Evolutionary conservation across 805 yeast genomes (phyloP).

Genomic region (Monosporozyma solicola): DNA sequence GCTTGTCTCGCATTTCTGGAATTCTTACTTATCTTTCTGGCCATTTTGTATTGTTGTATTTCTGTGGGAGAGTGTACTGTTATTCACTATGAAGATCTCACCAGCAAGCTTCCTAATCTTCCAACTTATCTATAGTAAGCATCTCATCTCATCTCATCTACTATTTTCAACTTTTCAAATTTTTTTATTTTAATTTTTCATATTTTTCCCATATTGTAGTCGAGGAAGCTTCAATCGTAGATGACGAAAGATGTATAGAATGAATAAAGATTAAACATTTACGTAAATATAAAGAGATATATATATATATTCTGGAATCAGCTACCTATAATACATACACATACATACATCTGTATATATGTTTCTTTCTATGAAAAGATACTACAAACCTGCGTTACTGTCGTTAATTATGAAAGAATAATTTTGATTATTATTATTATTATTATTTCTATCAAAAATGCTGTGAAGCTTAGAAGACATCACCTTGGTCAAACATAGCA

Average conservation of each 20-base stretch:
- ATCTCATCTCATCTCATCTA: constrained; percentile 7
- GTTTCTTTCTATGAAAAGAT: background rate
- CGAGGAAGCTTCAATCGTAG: background rate
- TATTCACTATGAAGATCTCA: background rate
- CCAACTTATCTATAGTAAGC: background rate
- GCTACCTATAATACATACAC: background rate
- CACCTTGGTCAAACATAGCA: constrained; percentile 98
- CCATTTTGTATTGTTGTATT: constrained; percentile 7
- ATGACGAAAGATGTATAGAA: background rate
- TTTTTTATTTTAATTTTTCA: background rate
- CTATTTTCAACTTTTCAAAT: background rate
- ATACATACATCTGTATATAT: too few species aligned
- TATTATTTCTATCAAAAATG: too few species aligned
- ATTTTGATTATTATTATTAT: background rate
- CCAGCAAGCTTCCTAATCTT: too few species aligned
- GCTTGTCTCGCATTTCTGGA: constrained; percentile 77
- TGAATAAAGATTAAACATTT: background rate
- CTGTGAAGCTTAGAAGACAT: constrained; percentile 31
- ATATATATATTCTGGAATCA: background rate
- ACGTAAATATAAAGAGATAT: background rate
- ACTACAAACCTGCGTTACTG: background rate
- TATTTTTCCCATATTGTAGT: too few species aligned
- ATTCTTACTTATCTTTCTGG: constrained; percentile 29
- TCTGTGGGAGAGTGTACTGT: background rate
- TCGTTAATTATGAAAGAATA: background rate